Conservation (phyloP, 2,329 filamentous ascomycete genomes). For the Pyrenophora teres region DNA sequence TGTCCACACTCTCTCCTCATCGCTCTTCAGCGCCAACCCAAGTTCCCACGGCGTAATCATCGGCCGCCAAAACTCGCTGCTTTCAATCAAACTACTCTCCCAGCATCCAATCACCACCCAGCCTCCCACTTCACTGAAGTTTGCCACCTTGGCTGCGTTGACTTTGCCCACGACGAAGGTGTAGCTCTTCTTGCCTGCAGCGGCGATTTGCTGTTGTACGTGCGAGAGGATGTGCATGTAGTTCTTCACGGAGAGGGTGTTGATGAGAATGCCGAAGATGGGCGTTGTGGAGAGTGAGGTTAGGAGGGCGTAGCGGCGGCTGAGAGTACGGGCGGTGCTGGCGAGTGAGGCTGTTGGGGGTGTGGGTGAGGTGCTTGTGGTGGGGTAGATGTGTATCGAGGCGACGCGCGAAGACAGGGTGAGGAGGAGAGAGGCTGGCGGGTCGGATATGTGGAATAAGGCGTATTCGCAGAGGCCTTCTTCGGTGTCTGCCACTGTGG, state of each 20-base stretch:
- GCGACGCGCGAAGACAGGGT: conserved; percentile 83
- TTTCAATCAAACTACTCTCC: conserved; percentile 92
- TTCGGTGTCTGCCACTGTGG: conserved; percentile 51
- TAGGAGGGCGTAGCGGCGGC: conserved; percentile 85
- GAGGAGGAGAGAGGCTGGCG: conserved; percentile 80
- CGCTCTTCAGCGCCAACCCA: conserved; percentile 73
- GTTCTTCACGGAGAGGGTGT: conserved; percentile 89
- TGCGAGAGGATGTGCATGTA: conserved; percentile 81
- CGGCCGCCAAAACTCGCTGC: conserved; percentile 83
- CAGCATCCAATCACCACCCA: conserved; percentile 99
- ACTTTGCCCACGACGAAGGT: conserved; percentile 96
- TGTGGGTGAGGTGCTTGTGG: conserved; percentile 43
- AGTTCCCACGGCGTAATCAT: conserved; percentile 96
- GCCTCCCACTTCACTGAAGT: conserved; percentile 91
- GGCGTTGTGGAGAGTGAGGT: conserved; percentile 78
- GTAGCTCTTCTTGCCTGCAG: conserved; percentile 91
- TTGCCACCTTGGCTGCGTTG: conserved; percentile 93
- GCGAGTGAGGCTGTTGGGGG: conserved; percentile 49
- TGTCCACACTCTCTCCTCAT: conserved; percentile 80
- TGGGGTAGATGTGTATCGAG: conserved; percentile 77
- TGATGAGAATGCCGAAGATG: conserved; percentile 92
- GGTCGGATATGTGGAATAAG: conserved; percentile 83
- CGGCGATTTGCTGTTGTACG: conserved; percentile 72
- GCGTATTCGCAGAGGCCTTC: conserved; percentile 67
- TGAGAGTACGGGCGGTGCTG: conserved; percentile 64